Conservation (phyloP, 1,284 basidiomycete species). For the Malassezia japonica region DNA sequence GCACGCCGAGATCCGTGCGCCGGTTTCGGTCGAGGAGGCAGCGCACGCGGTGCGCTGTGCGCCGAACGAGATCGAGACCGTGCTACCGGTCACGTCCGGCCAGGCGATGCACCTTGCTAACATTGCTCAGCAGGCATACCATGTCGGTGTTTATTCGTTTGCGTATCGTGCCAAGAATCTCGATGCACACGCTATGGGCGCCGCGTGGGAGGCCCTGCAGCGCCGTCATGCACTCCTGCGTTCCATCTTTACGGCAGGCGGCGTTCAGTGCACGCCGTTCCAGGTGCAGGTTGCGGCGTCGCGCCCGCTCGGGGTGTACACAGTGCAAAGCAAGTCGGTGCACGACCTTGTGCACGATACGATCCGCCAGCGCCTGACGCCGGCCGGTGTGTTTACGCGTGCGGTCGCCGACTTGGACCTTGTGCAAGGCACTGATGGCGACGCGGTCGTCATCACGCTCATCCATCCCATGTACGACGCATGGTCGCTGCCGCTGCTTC, state of each 20-base stretch:
- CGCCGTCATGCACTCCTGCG: slow-evolving; percentile 30
- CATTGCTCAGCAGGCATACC: slow-evolving; percentile 17
- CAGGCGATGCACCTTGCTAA: slow-evolving; percentile 28
- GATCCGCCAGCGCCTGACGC: neutral
- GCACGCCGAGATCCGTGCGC: neutral
- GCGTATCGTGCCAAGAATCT: slow-evolving; percentile 17
- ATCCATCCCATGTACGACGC: slow-evolving; percentile 44
- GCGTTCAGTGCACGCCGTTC: slow-evolving; percentile 11
- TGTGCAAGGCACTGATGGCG: slow-evolving; percentile 7
- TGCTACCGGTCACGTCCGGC: slow-evolving; percentile 29
- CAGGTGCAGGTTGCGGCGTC: slow-evolving; percentile 20
- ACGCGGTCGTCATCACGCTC: slow-evolving; percentile 29
- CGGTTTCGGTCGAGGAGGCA: neutral
- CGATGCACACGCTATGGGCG: slow-evolving; percentile 9
- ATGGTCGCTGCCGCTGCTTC: slow-evolving; percentile 30
- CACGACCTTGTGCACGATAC: neutral
- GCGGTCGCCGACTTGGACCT: slow-evolving; percentile 1
- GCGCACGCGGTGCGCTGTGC: neutral
- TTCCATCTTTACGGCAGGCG: slow-evolving; percentile 21
- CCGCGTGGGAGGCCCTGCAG: slow-evolving; percentile 25
- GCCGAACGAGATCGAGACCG: slow-evolving; percentile 16
- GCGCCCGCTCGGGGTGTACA: neutral
- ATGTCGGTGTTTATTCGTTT: slow-evolving; percentile 27
- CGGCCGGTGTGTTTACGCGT: neutral
- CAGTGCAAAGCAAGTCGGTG: neutral